Conservation (phyloP, 2,329 filamentous ascomycete genomes). For the Pseudogymnoascus sp. region DNA sequence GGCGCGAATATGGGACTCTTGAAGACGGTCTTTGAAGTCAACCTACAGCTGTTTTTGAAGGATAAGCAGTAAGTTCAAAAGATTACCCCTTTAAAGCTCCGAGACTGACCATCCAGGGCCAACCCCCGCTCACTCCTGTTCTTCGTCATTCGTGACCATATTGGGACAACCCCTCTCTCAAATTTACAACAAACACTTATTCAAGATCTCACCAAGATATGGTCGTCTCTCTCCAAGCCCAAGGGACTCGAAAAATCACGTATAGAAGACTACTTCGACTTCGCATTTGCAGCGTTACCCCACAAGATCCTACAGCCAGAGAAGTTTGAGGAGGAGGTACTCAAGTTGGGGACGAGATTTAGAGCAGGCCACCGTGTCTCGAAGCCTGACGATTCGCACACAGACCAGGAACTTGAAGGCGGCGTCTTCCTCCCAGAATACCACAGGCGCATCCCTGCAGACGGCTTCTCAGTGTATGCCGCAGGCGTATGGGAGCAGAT, state of each 20-base stretch:
- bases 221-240: constrained; percentile 88
- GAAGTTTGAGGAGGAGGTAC: constrained; percentile 74
- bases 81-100: constrained; percentile 12
- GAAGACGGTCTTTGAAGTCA: constrained; percentile 99
- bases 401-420: constrained; percentile 66
- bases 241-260: constrained; percentile 76
- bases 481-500: constrained; percentile 97
- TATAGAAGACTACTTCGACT: constrained; percentile 98
- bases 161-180: constrained; percentile 80
- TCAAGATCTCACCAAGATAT: constrained; percentile 85
- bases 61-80: constrained; percentile 66
- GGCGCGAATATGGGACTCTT: constrained; percentile 97
- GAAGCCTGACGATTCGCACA: constrained; percentile 49
- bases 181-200: constrained; percentile 87
- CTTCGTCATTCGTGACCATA: constrained; percentile 96
- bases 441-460: constrained; percentile 88
- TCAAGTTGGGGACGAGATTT: constrained; percentile 74
- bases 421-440: constrained; percentile 90
- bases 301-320: constrained; percentile 96
- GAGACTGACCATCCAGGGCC: constrained; percentile 46
- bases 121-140: constrained; percentile 87
- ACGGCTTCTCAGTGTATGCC: constrained; percentile 92
- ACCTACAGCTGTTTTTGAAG: constrained; percentile 92
- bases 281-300: constrained; percentile 88
- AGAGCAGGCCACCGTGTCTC: constrained; percentile 68